Evolutionary conservation across 2,329 filamentous ascomycete species (phyloP), one percentile per base, ranked within the genome.

Genomic region (Colletotrichum abscissum): DNA sequence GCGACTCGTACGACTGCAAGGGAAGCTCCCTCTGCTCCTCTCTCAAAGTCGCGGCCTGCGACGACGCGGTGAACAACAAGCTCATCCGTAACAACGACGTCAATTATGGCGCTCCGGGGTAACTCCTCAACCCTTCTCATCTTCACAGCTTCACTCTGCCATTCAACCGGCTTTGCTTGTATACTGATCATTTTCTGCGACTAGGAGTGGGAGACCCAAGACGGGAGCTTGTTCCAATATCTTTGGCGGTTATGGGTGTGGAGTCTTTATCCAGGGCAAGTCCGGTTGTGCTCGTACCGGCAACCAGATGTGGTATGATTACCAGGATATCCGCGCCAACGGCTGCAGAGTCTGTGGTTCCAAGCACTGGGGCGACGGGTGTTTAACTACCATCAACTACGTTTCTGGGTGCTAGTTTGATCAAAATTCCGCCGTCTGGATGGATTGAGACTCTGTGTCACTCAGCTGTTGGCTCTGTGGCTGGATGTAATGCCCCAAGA

Each of bases 271-370:
- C 19, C 66, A 63, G 56, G 66, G 66, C 62, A 59, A 65, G 54
- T 58, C 68, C 14, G 28, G 28, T 71, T 81, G 73, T 30, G 62
- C 64, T 28, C 66, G 70, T 49, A 63, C 69, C 9, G 73, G 73
- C 62, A 73, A 73, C 70, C 59, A 75, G 62, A 66, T 75, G 42
- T 75, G 73, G 73, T 33, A 26, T 14, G 73, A 73, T 30, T 75
- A 75, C 63, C 73, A 75, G 70, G 66, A 75, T 57, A 66, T 75
- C 57, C 72, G 72, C 1, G 58, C 24, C 14, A 73, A 64, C 57
- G 62, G 62, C 33, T 68, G 59, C 57, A 19, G 56, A 24, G 64
- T 67, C 35, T 75, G 73, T 62, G 73, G 73, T 4, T 52, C 56
- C 28, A 75, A 75, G 67, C 73, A 75, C 52, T 73, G 70, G 66